Conservation (phyloP, 805 yeast species). For the Saccharomycopsis malanga region DNA sequence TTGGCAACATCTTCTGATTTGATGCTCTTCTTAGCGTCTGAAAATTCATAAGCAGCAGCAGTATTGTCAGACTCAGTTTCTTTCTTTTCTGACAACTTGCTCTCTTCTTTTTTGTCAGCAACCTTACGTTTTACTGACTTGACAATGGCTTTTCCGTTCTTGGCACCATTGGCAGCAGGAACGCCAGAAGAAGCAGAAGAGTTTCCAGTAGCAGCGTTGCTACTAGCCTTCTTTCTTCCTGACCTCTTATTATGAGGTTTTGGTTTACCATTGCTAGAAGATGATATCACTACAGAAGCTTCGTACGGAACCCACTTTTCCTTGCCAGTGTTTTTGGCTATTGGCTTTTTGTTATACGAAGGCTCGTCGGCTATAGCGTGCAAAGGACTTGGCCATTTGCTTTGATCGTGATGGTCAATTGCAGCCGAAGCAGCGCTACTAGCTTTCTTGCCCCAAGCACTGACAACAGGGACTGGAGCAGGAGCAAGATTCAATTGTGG, state of each 20-base stretch:
- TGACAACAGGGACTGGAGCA: constrained; percentile 57
- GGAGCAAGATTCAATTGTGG: constrained; percentile 36
- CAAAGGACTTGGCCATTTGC: constrained; percentile 12
- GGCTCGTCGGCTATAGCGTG: constrained; percentile 3
- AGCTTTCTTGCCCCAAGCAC: constrained; percentile 48
- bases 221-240: constrained; percentile 13
- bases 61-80: not conserved
- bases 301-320: constrained; percentile 72
- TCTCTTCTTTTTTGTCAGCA: not conserved
- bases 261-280: constrained; percentile 5
- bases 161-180: constrained; percentile 9
- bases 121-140: constrained; percentile 3
- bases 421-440: constrained; percentile 23
- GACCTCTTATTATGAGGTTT: constrained; percentile 14
- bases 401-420: constrained; percentile 19
- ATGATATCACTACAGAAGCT: constrained; percentile 39
- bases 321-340: constrained; percentile 30
- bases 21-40: not conserved
- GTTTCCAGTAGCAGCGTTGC: not conserved
- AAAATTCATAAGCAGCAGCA: not conserved
- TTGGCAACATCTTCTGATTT: not conserved
- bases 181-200: constrained; percentile 1
- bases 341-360: constrained; percentile 23
- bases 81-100: not conserved
- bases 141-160: not conserved